Evolutionary conservation across 352 stramenopile species (phyloP), one percentile per base, ranked within the genome.

Genomic region (Pythium sp.): DNA sequence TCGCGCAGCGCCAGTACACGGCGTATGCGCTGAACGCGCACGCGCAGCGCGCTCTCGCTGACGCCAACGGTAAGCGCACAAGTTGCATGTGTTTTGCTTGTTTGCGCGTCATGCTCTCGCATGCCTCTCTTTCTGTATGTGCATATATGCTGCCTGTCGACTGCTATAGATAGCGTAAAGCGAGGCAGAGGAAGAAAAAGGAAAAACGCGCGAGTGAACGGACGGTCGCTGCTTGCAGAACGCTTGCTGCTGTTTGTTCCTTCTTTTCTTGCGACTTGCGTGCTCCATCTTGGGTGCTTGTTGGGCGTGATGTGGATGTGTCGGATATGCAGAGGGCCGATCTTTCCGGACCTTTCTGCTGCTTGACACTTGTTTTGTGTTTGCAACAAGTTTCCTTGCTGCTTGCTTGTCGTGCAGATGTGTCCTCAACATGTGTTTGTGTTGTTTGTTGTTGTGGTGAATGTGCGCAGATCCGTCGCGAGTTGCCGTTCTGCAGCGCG

Each of bases 401-500:
- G 38, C 12, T 49, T 63, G n/a, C 38, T 47, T 69, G n/a, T 28
- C 57, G 30, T 54, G 15, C 24, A 18, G 11, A 12, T 57, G 51
- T 41, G 43, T 51, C 18, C 43, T 51, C 18, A 51, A 26, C 54
- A 70, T 62, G 15, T 54, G 26, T 11, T 28, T 36, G 63, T n/a
- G 30, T 32, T 32, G 30, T 32, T 32, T 58, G 38, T 66, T 72
- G 68, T 71, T 47, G 14, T 63, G 28, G 36, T 67, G 32, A 18
- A 12, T 57, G 28, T 68, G 59, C 64, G 43, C 63, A 92, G 82
- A 89, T 43, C 82, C 84, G 2, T 58, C 74, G 26, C 79, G 84
- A 34, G 80, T 92, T 24, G 78, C 75, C 18, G 65, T 86, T 43
- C 76, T 92, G 7, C 72, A 79, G 41, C 76, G 71, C 66, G 82